Base-by-base conservation (phyloP, 192 early-diverging fungal species). In the Haplosporangium gracile region DNA sequence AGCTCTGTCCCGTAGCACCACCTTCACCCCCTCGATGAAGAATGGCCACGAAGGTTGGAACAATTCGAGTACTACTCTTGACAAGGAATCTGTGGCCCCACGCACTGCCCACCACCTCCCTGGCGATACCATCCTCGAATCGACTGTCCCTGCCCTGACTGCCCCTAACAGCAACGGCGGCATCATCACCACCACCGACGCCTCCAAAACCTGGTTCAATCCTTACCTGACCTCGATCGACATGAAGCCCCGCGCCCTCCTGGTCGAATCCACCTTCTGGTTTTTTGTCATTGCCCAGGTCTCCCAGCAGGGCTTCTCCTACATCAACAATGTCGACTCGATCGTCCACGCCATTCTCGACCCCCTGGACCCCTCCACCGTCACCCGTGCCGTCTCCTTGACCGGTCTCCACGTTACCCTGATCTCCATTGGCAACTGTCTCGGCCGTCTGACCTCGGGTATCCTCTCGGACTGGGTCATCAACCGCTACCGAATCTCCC, bases 291-390 rank as follows among this genome's bases (percentile, higher is more conserved):
- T 86, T 6, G 83, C 83, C 39, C 83, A 86, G 55, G 75, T 86
- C 32, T 79, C 75, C 40, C 83, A 86, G 39, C 83, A 86, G 68
- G 83, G 83, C 0, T 86, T 86, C 34, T 86, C 83, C 5, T 86
- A 86, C 83, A 86, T 86, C 65, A 86, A 86, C 70, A 86, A 86
- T 34, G 79, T 86, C 39, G 83, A 86, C 60, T 86, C 83, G 38
- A 86, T 86, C 38, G 79, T 86, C 36, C 79, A 86, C 24, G 83
- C 83, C 16, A 74, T 86, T 75, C 43, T 86, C 34, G 63, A 80
- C 75, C 83, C 83, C 39, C 40, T 49, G 2, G 83, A 86, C 57
- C 83, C 83, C 47, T 69, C 11, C 47, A 81, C 83, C 1, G 39
- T 49, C 4, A 47, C 79, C 22, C 78, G 83, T n/a, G 51, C 75